A percentile compares a stretch with the other conserved stretches of the same genome.
Conservation (phyloP, 352 stramenopile genomes). For the Globisporangium parvum region DNA sequence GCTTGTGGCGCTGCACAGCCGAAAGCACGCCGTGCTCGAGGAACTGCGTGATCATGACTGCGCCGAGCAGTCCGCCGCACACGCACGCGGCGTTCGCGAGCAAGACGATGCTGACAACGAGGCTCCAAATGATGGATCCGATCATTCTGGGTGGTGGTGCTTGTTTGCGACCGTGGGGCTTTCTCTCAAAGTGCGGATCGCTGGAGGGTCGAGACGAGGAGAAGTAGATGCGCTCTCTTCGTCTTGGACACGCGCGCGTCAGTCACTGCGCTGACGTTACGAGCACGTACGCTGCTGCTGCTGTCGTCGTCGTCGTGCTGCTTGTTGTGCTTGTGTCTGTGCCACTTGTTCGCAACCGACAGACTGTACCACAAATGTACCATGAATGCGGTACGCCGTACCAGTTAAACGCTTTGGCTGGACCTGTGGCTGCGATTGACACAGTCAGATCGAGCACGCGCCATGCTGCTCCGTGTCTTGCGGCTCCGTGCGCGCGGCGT, state of each 20-base stretch:
- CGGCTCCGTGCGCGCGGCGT: conserved; percentile 10
- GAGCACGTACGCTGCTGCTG: no score
- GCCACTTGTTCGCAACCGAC: no score
- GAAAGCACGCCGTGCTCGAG: conserved; percentile 54
- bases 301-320: no score
- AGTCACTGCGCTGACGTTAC: no score
- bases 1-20: conserved; percentile 45
- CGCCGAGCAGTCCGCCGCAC: conserved; percentile 29
- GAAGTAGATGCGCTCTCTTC: no score
- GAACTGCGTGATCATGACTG: conserved; percentile 60
- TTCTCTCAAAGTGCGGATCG: no score
- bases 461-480: conserved; percentile 18
- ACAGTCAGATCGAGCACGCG: not conserved
- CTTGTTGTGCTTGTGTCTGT: no score
- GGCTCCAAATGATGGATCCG: conserved; percentile 9
- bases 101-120: conserved; percentile 10
- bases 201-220: no score
- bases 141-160: no score
- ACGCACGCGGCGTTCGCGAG: conserved; percentile 16
- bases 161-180: no score
- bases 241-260: no score
- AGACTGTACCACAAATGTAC: no score
- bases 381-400: not conserved
- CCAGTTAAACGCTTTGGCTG: not conserved
- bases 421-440: not conserved